A percentile compares a stretch with the other conserved stretches of the same genome.
phyloP scores from a whole-genome alignment of 164 flowering plant species.

The Buxus sempervirens region DNA sequence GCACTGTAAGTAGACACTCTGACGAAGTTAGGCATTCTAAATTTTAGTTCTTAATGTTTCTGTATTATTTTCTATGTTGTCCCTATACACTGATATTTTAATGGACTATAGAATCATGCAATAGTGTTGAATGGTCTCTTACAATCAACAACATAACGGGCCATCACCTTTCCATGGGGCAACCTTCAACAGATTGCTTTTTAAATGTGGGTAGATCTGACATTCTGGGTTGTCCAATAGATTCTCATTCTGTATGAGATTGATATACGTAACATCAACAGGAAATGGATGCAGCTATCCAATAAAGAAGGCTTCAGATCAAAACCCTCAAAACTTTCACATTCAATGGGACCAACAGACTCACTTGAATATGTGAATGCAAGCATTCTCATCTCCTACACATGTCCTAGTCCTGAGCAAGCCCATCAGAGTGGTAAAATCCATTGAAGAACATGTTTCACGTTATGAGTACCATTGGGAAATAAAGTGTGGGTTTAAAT shows the following conservation, averaged over 20 bases:
- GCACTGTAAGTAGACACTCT: neutral
- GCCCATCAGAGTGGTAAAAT: neutral
- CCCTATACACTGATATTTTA: neutral
- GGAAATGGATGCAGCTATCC: no score
- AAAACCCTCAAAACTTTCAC: neutral
- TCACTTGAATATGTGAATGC: no score
- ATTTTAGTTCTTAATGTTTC: neutral
- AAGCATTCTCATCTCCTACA: neutral
- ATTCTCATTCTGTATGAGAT: neutral
- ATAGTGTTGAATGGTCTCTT: neutral
- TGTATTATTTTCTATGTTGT: no score
- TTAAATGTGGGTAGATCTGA: neutral
- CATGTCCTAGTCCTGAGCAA: no score
- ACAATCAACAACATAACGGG: neutral
- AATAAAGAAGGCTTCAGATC: neutral
- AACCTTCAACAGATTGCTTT: no score
- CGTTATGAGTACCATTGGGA: neutral
- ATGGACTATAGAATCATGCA: neutral
- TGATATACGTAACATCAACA: neutral
- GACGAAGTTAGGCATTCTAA: neutral
- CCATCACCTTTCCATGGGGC: neutral
- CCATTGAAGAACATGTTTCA: neutral
- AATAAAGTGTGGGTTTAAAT: neutral
- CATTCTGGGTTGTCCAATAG: neutral
- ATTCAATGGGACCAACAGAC: neutral